A percentile compares a stretch with the other conserved stretches of the same genome.
Conservation (phyloP, 495 filamentous ascomycete genomes). For the Penicillium canescens region DNA sequence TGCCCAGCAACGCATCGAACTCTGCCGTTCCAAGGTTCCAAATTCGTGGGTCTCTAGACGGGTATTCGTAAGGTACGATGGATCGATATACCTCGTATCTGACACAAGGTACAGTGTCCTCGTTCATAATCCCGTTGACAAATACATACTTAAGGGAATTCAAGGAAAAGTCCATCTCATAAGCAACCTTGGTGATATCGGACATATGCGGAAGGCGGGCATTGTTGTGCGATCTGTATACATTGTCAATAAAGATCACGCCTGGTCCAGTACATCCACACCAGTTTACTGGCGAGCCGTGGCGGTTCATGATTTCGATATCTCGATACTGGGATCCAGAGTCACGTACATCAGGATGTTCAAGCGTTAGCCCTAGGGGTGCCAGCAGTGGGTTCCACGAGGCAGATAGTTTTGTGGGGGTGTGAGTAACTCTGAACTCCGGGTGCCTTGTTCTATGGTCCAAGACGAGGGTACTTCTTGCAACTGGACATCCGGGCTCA, state of each 20-base stretch:
- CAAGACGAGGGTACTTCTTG: no score
- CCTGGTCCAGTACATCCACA: background rate
- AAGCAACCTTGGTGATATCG: background rate
- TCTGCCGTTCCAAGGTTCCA: background rate
- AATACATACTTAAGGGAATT: background rate
- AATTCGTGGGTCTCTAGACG: background rate
- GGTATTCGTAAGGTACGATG: background rate
- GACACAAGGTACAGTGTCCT: background rate
- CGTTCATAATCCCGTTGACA: background rate
- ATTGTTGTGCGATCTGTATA: background rate
- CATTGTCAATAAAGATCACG: background rate
- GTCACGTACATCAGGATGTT: no score
- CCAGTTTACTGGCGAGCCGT: no score
- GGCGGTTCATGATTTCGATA: no score
- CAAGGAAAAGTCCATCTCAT: background rate
- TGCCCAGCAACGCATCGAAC: background rate
- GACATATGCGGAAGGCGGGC: background rate
- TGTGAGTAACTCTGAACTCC: no score
- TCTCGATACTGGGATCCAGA: no score
- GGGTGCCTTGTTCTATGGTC: no score
- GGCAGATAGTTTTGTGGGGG: no score
- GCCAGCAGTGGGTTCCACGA: no score
- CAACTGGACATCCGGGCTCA: no score
- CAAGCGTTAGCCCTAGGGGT: no score
- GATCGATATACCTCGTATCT: background rate